Conservation (phyloP, 768 basidiomycete genomes). For the Phaffia tasmanica region DNA sequence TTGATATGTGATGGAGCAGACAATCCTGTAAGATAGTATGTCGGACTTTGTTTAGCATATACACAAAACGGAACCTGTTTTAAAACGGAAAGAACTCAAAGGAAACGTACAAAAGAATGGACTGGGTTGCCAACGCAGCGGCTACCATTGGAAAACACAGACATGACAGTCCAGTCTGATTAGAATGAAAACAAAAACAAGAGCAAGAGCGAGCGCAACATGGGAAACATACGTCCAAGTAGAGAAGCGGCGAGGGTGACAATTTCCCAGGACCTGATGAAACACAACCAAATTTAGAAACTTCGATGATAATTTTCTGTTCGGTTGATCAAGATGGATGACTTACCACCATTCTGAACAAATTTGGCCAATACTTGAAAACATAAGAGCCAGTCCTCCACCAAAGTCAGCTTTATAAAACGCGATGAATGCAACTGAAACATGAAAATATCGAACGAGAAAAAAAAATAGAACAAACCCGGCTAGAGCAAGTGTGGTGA, state of each 20-base stretch:
- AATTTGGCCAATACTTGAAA: slow-evolving; percentile 48
- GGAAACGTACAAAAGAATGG: slow-evolving; percentile 47
- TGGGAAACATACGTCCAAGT: slow-evolving; percentile 63
- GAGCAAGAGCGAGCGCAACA: slow-evolving; percentile 8
- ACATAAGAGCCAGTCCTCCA: no score
- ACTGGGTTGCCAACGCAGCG: slow-evolving; percentile 72
- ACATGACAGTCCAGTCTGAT: background rate
- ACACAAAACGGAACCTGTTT: background rate
- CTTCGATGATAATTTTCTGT: no score
- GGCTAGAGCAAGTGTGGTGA: slow-evolving; percentile 44
- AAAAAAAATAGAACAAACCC: slow-evolving; percentile 49
- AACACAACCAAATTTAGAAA: no score
- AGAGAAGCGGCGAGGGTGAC: slow-evolving; percentile 15
- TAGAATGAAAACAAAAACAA: background rate
- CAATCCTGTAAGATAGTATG: slow-evolving; percentile 43
- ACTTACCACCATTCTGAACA: slow-evolving; percentile 84
- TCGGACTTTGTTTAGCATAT: slow-evolving; percentile 22
- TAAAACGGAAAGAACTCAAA: slow-evolving; percentile 24
- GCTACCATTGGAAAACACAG: slow-evolving; percentile 46
- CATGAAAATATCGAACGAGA: no score
- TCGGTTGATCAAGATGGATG: no score
- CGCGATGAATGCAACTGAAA: no score
- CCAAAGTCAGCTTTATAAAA: no score
- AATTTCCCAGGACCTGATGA: slow-evolving; percentile 10
- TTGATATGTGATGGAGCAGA: slow-evolving; percentile 65